Evolutionary conservation across 2,329 filamentous ascomycete species (phyloP), one percentile per base, ranked within the genome.

Genomic region (Whalleya microplaca): DNA sequence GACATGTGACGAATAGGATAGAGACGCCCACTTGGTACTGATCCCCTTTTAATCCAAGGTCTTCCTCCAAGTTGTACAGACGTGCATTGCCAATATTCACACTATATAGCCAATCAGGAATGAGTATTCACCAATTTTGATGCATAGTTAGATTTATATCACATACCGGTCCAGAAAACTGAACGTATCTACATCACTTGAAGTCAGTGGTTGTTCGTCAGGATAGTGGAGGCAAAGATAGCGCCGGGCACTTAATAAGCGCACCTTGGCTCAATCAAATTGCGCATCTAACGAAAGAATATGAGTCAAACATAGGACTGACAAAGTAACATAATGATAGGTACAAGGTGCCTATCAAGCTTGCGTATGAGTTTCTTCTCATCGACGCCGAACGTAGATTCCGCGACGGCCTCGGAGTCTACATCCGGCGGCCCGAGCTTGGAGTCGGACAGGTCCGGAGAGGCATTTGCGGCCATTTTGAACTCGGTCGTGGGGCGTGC

Each of bases 11-110:
- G 67, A 90, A 90, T 21, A 90, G 76, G 63, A 89, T 83, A 7
- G 84, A 87, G 1, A 89, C 84, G 20, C 83, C 80, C 23, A 85
- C 80, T 68, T 93, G 88, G 69, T 89, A 93, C 68, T 92, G 86
- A 54, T 82, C 80, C n/a, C 82, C 80, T 29, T 71, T 70, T 58
- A 92, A 73, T 14, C 79, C 76, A 3, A 91, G 76, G 61, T 90
- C 87, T 51, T 79, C 72, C 70, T 89, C 84, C 47, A 92, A 65
- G 1, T 80, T 79, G 64, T 88, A 89, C 3, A 90, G 77, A 4
- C 82, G 78, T 16, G 87, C 87, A 74, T 90, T 90, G 51, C 87
- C 86, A 60, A 92, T 91, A 68, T 91, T 91, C 51, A 90, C 86
- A 72, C 80, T 81, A 55, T 14, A 37, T 44, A 19, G 51, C 12